Conservation (phyloP, 345 rosid genomes). For the Eucalyptus dawsonii region DNA sequence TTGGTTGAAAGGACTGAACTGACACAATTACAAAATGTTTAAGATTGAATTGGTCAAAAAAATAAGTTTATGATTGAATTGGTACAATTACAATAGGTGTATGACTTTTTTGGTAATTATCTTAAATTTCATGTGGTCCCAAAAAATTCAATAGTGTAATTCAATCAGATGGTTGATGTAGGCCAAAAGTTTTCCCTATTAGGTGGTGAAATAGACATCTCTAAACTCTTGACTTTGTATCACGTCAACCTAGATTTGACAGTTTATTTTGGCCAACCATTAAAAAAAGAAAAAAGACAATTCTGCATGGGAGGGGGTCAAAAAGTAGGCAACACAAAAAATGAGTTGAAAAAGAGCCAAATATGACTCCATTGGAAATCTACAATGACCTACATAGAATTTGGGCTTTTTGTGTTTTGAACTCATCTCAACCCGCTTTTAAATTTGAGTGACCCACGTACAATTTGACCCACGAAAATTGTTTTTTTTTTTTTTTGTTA, state of each 20-base stretch:
- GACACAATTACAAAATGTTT: fast-evolving
- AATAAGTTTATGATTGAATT: too few species aligned
- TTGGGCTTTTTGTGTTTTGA: not conserved
- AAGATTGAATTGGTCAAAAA: too few species aligned
- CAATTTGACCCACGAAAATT: not conserved
- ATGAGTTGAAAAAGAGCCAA: not conserved
- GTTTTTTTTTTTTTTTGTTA: fast-evolving
- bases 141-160: not conserved
- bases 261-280: not conserved
- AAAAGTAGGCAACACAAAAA: not conserved
- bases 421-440: not conserved
- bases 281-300: not conserved
- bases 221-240: too few species aligned
- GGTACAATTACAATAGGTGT: fast-evolving
- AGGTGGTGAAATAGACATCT: too few species aligned
- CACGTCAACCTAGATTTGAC: not conserved
- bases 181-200: not conserved
- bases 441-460: not conserved
- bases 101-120: too few species aligned
- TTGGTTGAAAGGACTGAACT: too few species aligned
- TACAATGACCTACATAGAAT: not conserved
- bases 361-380: not conserved
- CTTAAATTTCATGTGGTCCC: not conserved
- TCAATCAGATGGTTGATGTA: not conserved
- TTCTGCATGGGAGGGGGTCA: not conserved